Evolutionary conservation across 1,139 yeast genomes (phyloP).

Genomic region (Pichia terricola): DNA sequence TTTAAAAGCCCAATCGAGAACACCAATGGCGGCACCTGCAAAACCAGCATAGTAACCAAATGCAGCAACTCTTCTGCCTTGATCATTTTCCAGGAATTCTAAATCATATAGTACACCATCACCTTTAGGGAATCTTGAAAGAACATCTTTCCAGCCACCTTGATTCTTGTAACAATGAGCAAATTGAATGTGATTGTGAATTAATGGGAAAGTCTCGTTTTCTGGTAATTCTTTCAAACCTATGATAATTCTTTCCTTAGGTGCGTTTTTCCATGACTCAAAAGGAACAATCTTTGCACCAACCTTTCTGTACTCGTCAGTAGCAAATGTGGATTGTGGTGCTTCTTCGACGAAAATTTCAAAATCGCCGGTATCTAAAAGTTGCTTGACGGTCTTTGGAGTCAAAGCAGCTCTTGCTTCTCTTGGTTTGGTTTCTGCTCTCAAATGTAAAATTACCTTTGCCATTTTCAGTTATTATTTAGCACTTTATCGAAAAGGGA

Average conservation of each 20-base stretch:
- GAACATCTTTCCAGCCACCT: conserved; percentile 92
- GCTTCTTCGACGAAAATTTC: conserved; percentile 81
- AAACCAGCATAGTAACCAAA: conserved; percentile 98
- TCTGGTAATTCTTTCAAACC: conserved; percentile 97
- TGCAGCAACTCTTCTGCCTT: conserved; percentile 97
- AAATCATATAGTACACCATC: conserved; percentile 84
- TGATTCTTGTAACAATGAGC: conserved; percentile 98
- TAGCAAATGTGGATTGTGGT: conserved; percentile 68
- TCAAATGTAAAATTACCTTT: conserved; percentile 57
- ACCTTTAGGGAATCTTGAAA: conserved; percentile 83
- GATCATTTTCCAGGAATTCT: conserved; percentile 88
- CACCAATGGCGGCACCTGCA: conserved; percentile 97
- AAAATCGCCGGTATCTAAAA: conserved; percentile 75
- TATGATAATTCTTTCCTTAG: conserved; percentile 76
- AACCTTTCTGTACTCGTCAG: conserved; percentile 62
- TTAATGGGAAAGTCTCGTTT: conserved; percentile 74
- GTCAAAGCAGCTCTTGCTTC: conserved; percentile 97
- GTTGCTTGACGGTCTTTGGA: conserved; percentile 77
- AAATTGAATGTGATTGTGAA: conserved; percentile 94
- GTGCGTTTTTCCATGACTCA: conserved; percentile 90
- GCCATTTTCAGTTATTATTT: conserved; percentile 10
- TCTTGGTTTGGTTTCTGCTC: conserved; percentile 95
- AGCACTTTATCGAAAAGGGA: not conserved
- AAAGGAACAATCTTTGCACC: conserved; percentile 89
- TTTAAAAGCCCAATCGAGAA: conserved; percentile 90